These are phyloP conservation scores for Candida succiphila DNA, from an alignment of 805 yeast species.

Conservation along the genomic window DNA sequence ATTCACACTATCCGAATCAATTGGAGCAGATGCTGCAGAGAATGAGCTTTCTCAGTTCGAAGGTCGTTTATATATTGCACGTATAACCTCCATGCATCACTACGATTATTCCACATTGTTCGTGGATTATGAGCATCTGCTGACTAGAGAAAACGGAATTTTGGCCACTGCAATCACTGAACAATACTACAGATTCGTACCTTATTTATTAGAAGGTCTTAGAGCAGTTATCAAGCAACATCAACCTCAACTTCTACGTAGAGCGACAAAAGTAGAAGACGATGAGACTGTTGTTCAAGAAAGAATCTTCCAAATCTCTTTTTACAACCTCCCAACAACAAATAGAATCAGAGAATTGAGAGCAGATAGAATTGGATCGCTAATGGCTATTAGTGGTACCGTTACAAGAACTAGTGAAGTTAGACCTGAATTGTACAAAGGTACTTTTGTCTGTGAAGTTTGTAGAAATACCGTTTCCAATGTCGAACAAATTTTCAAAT, in stretches of 20 bases:
- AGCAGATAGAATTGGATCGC: constrained; percentile 79
- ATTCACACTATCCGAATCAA: constrained; percentile 35
- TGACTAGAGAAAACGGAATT: constrained; percentile 72
- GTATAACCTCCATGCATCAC: constrained; percentile 69
- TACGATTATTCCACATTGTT: constrained; percentile 72
- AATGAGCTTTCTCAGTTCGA: constrained; percentile 28
- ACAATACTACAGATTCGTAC: constrained; percentile 87
- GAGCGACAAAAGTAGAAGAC: constrained; percentile 29
- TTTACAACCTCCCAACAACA: constrained; percentile 74
- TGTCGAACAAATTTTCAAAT: constrained; percentile 86
- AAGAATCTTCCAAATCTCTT: constrained; percentile 79
- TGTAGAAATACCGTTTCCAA: constrained; percentile 82
- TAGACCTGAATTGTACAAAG: constrained; percentile 85
- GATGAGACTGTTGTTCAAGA: constrained; percentile 42
- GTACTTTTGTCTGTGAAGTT: constrained; percentile 79
- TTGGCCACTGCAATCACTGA: constrained; percentile 83
- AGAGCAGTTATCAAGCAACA: constrained; percentile 60
- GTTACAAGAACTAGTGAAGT: constrained; percentile 95
- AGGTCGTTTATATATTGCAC: constrained; percentile 64
- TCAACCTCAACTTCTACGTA: constrained; percentile 59
- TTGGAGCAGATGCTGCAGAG: constrained; percentile 18
- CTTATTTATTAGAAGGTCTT: constrained; percentile 70
- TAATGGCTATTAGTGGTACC: constrained; percentile 83
- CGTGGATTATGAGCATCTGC: constrained; percentile 75
- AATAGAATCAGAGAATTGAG: constrained; percentile 84